Conservation (phyloP, 2,329 filamentous ascomycete genomes). For the Sporothrix variecibatus region DNA sequence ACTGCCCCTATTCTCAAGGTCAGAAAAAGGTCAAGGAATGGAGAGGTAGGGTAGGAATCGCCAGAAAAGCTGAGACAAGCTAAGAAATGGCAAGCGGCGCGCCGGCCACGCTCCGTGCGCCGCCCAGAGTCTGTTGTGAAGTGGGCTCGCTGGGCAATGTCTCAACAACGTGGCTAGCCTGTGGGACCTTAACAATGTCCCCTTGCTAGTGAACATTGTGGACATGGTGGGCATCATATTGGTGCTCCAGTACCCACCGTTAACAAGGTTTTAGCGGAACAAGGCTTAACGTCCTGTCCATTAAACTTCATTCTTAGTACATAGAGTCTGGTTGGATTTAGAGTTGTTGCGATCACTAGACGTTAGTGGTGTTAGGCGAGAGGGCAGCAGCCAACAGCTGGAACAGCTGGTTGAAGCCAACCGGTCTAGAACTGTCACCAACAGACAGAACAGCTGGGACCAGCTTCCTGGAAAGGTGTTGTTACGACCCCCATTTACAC, state of each 20-base stretch:
- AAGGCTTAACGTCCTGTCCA: background rate
- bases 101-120: conserved; percentile 13
- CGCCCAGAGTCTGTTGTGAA: background rate
- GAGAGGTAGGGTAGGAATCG: conserved; percentile 8
- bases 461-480: background rate
- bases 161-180: conserved; percentile 17
- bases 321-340: background rate
- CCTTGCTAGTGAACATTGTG: background rate
- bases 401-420: background rate
- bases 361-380: background rate
- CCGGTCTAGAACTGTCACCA: background rate
- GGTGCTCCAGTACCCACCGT: too few species aligned
- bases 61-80: conserved; percentile 19
- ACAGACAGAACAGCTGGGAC: background rate
- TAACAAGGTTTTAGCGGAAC: background rate
- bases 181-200: background rate
- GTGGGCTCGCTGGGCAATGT: too few species aligned
- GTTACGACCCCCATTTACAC: background rate
- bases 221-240: background rate
- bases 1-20: conserved; percentile 1
- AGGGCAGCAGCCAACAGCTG: background rate
- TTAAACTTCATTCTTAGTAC: too few species aligned
- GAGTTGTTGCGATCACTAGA: background rate
- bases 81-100: background rate
- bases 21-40: background rate